A percentile compares a stretch with the other conserved stretches of the same genome.
These are phyloP conservation scores for Hypocreales sp. DNA, from an alignment of 2,329 filamentous ascomycete species.

Conservation along the genomic window DNA sequence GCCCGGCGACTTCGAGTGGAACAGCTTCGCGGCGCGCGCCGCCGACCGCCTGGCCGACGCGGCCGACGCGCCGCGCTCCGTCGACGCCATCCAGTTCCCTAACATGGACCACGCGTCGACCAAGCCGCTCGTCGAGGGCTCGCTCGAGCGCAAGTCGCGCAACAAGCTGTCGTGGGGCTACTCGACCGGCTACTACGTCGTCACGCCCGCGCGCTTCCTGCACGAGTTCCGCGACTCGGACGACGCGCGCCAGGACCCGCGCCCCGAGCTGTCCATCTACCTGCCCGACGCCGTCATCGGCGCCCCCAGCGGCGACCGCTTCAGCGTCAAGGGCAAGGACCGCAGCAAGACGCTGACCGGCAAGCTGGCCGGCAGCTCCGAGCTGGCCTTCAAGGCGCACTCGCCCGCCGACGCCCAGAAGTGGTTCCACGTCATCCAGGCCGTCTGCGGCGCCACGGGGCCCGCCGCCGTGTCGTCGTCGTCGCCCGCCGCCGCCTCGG, in stretches of 20 bases:
- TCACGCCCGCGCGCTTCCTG: conserved; percentile 75
- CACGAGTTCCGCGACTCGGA: conserved; percentile 97
- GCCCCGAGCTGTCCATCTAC: conserved; percentile 78
- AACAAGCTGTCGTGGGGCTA: conserved; percentile 69
- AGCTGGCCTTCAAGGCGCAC: conserved; percentile 79
- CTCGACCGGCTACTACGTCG: conserved; percentile 72
- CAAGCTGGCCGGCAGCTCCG: conserved; percentile 65
- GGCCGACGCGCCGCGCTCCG: conserved; percentile 53
- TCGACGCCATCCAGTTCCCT: conserved; percentile 65
- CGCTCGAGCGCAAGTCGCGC: conserved; percentile 78
- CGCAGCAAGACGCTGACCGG: conserved; percentile 64
- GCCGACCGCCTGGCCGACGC: conserved; percentile 63
- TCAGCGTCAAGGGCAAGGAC: conserved; percentile 93
- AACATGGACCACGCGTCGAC: conserved; percentile 77
- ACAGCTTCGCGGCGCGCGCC: conserved; percentile 62
- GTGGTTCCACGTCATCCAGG: conserved; percentile 65
- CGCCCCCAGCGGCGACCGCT: conserved; percentile 58
- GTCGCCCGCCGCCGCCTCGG: no score
- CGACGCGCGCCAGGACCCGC: conserved; percentile 51
- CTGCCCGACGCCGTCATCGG: conserved; percentile 81
- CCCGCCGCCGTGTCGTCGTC: no score
- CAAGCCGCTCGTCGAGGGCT: conserved; percentile 72
- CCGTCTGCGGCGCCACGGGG: conserved; percentile 37
- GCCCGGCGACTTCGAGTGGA: conserved; percentile 81
- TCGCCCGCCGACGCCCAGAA: conserved; percentile 64